Evolutionary conservation across 495 filamentous ascomycete species (phyloP).

Genomic region (Neurospora intermedia): DNA sequence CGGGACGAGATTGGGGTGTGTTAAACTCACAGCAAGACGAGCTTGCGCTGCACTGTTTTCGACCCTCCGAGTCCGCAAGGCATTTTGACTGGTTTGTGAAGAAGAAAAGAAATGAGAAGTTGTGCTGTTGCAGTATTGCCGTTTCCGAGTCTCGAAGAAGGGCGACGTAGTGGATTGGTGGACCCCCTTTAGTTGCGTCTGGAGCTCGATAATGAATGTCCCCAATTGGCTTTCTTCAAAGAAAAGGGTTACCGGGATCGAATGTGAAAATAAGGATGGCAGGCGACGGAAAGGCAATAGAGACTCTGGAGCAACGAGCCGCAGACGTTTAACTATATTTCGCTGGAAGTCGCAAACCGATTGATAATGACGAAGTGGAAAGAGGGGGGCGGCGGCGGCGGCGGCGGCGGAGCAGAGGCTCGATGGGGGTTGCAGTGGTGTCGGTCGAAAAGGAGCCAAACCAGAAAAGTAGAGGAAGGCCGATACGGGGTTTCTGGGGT

Average conservation of each 20-base stretch:
- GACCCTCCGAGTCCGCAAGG: conserved; percentile 49
- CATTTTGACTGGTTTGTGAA: conserved; percentile 30
- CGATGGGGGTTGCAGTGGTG: neutral
- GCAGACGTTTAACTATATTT: neutral
- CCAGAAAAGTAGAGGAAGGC: neutral
- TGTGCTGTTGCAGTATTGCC: neutral
- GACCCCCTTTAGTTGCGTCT: neutral
- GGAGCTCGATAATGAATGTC: neutral
- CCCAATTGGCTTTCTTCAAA: neutral
- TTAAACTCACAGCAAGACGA: conserved; percentile 82
- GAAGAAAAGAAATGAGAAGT: neutral
- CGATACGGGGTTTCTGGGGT: neutral
- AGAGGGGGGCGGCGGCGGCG: neutral
- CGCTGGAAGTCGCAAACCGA: neutral
- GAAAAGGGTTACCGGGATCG: neutral
- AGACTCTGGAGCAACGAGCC: neutral
- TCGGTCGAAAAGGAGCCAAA: neutral
- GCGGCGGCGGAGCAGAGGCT: neutral
- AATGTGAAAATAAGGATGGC: neutral
- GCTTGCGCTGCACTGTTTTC: conserved; percentile 88
- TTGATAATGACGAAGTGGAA: conserved; percentile 2
- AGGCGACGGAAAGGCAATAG: neutral
- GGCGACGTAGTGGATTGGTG: neutral
- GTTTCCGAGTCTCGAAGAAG: neutral
- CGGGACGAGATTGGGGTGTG: neutral